phyloP scores from a whole-genome alignment of 1,139 yeast species.

The Hemisphaericaspora xylanilytica region DNA sequence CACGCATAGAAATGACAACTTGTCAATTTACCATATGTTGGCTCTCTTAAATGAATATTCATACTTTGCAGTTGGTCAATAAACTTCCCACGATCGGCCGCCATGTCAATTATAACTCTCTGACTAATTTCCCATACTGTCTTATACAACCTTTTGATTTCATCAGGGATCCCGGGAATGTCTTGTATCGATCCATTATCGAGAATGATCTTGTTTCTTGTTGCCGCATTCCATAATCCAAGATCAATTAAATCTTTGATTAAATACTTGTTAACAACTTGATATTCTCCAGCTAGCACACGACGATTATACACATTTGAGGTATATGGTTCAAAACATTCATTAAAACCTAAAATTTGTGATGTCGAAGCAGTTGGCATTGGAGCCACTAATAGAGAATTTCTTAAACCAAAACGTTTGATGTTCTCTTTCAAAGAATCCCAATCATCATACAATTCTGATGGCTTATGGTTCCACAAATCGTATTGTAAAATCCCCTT shows the following conservation, averaged over 20 bases:
- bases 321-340: conserved; percentile 89
- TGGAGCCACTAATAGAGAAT: conserved; percentile 83
- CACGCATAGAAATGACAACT: conserved; percentile 97
- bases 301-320: conserved; percentile 85
- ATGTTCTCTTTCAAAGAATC: conserved; percentile 60
- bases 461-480: conserved; percentile 75
- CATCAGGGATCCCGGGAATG: conserved; percentile 73
- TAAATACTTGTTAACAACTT: conserved; percentile 80
- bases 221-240: conserved; percentile 76
- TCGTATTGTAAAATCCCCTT: conserved; percentile 77
- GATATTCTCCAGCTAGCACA: conserved; percentile 86
- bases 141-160: conserved; percentile 75
- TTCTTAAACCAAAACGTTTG: conserved; percentile 66
- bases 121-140: conserved; percentile 98
- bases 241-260: conserved; percentile 77
- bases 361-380: conserved; percentile 97
- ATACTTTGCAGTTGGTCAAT: conserved; percentile 94
- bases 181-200: conserved; percentile 85
- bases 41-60: conserved; percentile 80
- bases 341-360: conserved; percentile 84
- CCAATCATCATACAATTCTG: conserved; percentile 72
- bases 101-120: conserved; percentile 84
- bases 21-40: conserved; percentile 93
- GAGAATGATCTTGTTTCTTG: conserved; percentile 77
- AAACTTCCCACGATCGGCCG: conserved; percentile 91